These are phyloP conservation scores for Geosmithia morbida DNA, from an alignment of 2,329 filamentous ascomycete species.

Conservation along the genomic window DNA sequence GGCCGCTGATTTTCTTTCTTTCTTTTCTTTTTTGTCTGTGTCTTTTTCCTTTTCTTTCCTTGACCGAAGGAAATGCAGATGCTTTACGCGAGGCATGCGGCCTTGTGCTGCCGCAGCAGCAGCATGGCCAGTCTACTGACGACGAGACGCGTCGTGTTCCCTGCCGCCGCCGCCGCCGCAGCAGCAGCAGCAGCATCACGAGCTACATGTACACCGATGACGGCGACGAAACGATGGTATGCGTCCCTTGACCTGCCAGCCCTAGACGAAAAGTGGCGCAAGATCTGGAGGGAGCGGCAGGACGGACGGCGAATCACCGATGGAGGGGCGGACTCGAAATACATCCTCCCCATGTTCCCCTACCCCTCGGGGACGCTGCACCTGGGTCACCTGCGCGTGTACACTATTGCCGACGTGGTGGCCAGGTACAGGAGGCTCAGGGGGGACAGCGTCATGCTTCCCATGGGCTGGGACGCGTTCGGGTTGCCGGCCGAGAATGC, in stretches of 20 bases:
- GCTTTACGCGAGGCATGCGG: constrained; percentile 10
- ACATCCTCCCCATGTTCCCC: constrained; percentile 84
- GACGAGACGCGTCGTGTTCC: neutral
- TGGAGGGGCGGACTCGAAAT: constrained; percentile 28
- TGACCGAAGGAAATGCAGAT: too few relatives aligned
- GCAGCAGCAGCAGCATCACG: neutral
- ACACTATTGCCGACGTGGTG: constrained; percentile 79
- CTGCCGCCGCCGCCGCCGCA: too few relatives aligned
- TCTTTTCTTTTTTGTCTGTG: too few relatives aligned
- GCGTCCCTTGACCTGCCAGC: constrained; percentile 28
- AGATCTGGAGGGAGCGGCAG: constrained; percentile 21
- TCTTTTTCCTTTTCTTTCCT: too few relatives aligned
- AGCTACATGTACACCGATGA: neutral
- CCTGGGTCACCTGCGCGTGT: constrained; percentile 76
- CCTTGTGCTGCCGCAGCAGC: constrained; percentile 6
- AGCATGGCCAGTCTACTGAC: neutral
- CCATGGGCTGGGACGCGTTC: constrained; percentile 95
- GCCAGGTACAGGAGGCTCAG: constrained; percentile 63
- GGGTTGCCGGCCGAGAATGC: constrained; percentile 86
- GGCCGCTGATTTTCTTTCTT: neutral
- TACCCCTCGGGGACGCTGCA: constrained; percentile 82
- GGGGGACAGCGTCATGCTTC: constrained; percentile 62
- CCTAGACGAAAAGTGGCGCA: constrained; percentile 36
- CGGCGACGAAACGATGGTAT: constrained; percentile 15
- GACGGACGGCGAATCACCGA: constrained; percentile 7